A percentile compares a stretch with the other conserved stretches of the same genome.
These are phyloP conservation scores for Irpex sp. DNA, from an alignment of 1,284 basidiomycete species.

Conservation along the genomic window DNA sequence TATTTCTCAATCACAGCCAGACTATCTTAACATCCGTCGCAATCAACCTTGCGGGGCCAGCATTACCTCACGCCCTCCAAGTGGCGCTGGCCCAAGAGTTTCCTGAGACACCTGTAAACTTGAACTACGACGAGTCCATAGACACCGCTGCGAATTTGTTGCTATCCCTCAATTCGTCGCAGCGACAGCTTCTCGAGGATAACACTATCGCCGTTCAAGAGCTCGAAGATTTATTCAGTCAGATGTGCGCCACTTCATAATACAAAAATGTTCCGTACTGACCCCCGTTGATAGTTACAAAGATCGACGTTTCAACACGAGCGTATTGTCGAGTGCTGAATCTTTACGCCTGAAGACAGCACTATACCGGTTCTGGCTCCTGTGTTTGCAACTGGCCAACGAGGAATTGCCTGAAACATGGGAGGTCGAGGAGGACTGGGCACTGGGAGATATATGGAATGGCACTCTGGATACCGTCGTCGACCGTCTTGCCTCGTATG, in stretches of 20 bases:
- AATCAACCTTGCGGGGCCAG: slow-evolving; percentile 31
- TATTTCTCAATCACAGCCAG: slow-evolving; percentile 29
- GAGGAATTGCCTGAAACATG: no score
- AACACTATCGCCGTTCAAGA: slow-evolving; percentile 20
- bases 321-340: slow-evolving; percentile 24
- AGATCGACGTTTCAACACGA: slow-evolving; percentile 24
- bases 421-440: no score
- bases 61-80: slow-evolving; percentile 28
- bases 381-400: background rate
- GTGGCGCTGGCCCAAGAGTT: slow-evolving; percentile 13
- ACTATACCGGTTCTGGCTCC: slow-evolving; percentile 28
- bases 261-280: background rate
- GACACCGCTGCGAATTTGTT: no score
- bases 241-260: slow-evolving; percentile 23
- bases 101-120: background rate
- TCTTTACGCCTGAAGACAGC: slow-evolving; percentile 29
- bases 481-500: background rate
- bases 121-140: no score
- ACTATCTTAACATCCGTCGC: slow-evolving; percentile 31
- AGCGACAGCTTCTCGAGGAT: slow-evolving; percentile 12
- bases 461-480: no score
- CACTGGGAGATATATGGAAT: no score
- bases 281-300: slow-evolving; percentile 23
- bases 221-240: slow-evolving; percentile 34
- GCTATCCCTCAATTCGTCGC: background rate